Percentiles rank a stretch among this genome's conserved stretches.
These are phyloP conservation scores for Psilocybe subaeruginosa DNA, from an alignment of 768 basidiomycete species.

Conservation along the genomic window DNA sequence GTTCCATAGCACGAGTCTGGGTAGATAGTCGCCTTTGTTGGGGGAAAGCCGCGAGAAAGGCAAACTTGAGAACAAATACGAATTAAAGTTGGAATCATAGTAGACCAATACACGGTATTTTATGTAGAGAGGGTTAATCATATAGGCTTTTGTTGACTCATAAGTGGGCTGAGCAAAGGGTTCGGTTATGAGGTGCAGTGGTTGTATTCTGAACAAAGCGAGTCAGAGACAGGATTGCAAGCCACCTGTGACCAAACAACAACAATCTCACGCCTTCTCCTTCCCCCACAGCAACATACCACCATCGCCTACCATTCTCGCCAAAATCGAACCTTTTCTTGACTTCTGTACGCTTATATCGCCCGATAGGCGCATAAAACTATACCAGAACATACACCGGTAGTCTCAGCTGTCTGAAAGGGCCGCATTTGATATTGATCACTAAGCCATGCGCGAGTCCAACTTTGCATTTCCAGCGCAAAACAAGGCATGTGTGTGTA, in stretches of 20 bases:
- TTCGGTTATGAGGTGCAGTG: background rate
- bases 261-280: conserved; percentile 10
- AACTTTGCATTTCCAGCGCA: conserved; percentile 95
- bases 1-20: no score
- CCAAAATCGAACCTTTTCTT: background rate
- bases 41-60: no score
- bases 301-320: background rate
- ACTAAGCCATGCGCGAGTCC: conserved; percentile 80
- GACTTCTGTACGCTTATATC: background rate
- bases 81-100: no score
- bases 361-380: background rate
- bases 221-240: background rate
- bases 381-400: background rate
- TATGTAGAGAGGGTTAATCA: no score
- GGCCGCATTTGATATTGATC: conserved; percentile 3
- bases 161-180: no score
- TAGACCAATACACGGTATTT: no score
- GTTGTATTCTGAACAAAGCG: background rate
- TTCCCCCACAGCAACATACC: conserved; percentile 8
- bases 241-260: conserved; percentile 12
- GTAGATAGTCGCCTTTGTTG: no score
- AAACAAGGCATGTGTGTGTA: conserved; percentile 94
- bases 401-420: background rate
- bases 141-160: no score
- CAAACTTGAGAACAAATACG: no score